These are phyloP conservation scores for Kodamaea suecica DNA, from an alignment of 1,139 yeast genomes.

Conservation along the genomic window DNA sequence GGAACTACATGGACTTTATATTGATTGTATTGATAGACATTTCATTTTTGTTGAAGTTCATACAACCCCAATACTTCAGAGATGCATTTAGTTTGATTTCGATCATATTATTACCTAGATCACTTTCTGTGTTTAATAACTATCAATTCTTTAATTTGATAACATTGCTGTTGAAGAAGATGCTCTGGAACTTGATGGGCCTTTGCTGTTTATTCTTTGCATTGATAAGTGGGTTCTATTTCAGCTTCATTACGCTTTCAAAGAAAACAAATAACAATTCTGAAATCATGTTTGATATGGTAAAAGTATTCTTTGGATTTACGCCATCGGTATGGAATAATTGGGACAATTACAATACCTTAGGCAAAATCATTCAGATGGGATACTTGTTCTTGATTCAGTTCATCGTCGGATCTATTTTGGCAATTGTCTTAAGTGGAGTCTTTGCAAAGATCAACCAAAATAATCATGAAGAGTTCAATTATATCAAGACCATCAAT, in stretches of 20 bases:
- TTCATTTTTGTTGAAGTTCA: slow-evolving; percentile 24
- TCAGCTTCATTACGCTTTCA: slow-evolving; percentile 54
- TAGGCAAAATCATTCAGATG: slow-evolving; percentile 51
- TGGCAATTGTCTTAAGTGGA: slow-evolving; percentile 55
- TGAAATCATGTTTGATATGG: slow-evolving; percentile 53
- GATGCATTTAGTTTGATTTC: slow-evolving; percentile 47
- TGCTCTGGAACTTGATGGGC: slow-evolving; percentile 56
- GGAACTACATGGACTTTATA: slow-evolving; percentile 41
- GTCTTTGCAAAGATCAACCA: slow-evolving; percentile 39
- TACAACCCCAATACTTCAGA: slow-evolving; percentile 11
- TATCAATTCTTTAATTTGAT: slow-evolving; percentile 54
- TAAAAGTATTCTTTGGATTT: slow-evolving; percentile 58
- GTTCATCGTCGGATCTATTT: slow-evolving; percentile 55
- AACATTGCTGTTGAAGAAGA: slow-evolving; percentile 49
- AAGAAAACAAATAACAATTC: slow-evolving; percentile 37
- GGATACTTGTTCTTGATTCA: slow-evolving; percentile 56
- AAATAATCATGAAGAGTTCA: slow-evolving; percentile 41
- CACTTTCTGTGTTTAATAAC: slow-evolving; percentile 53
- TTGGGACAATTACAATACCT: slow-evolving; percentile 49
- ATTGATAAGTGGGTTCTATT: slow-evolving; percentile 57
- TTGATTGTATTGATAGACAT: slow-evolving; percentile 31
- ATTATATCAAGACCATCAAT: slow-evolving; percentile 40
- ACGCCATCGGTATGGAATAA: slow-evolving; percentile 65
- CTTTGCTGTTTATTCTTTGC: slow-evolving; percentile 50
- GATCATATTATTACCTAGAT: slow-evolving; percentile 52